phyloP scores from a whole-genome alignment of 805 yeast genomes.

The Candida tibetensis region DNA sequence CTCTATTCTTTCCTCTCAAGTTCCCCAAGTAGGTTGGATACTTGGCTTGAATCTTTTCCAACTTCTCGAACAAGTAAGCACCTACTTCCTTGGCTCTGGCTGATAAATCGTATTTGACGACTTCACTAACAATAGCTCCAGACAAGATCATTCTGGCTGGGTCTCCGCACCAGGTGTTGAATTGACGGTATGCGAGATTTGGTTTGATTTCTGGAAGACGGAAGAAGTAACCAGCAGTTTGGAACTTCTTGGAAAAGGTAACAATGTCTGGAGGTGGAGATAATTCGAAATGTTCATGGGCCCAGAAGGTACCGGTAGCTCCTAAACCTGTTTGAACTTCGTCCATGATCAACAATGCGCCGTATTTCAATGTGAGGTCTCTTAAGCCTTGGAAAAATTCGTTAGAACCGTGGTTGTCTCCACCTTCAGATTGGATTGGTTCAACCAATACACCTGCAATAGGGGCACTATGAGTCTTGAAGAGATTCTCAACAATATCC shows the following conservation, averaged over 20 bases:
- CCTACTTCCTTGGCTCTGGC: slow-evolving; percentile 61
- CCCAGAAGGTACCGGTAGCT: slow-evolving; percentile 85
- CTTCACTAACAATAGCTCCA: slow-evolving; percentile 67
- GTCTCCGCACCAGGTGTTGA: slow-evolving; percentile 94
- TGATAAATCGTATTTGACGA: slow-evolving; percentile 57
- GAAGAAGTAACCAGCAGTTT: slow-evolving; percentile 85
- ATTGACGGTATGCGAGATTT: slow-evolving; percentile 78
- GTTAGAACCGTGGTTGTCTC: slow-evolving; percentile 82
- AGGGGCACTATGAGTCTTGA: slow-evolving; percentile 66
- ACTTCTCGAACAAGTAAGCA: slow-evolving; percentile 56
- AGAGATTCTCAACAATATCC: slow-evolving; percentile 66
- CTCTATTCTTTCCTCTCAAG: slow-evolving; percentile 73
- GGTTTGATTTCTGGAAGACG: slow-evolving; percentile 72
- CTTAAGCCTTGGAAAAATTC: slow-evolving; percentile 80
- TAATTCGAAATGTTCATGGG: slow-evolving; percentile 80
- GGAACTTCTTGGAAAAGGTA: slow-evolving; percentile 85
- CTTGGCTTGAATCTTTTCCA: slow-evolving; percentile 50
- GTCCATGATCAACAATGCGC: slow-evolving; percentile 71
- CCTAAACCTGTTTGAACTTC: slow-evolving; percentile 92
- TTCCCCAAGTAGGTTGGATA: slow-evolving; percentile 53
- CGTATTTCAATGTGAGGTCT: slow-evolving; percentile 68
- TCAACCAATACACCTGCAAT: slow-evolving; percentile 88
- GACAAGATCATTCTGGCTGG: slow-evolving; percentile 78
- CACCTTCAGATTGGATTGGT: slow-evolving; percentile 91
- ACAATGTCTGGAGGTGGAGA: slow-evolving; percentile 78